phyloP scores from a whole-genome alignment of 805 yeast genomes.

The Ogataea henricii region DNA sequence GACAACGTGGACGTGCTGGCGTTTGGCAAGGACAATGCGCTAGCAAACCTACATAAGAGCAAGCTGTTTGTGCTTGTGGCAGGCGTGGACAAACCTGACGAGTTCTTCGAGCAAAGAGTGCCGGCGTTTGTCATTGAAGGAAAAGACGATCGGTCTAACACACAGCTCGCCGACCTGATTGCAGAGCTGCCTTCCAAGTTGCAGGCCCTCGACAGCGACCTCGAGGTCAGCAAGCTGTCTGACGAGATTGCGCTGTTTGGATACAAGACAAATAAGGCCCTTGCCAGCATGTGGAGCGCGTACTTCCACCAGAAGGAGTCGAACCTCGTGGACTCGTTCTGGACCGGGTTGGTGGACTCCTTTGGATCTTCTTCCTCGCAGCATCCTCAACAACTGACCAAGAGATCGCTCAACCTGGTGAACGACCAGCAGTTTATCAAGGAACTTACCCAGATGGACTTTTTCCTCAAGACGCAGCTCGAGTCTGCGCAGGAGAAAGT shows the following conservation, averaged over 20 bases:
- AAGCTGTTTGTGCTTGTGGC: constrained; percentile 41
- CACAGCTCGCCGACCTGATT: constrained; percentile 25
- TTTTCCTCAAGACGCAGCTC: constrained; percentile 34
- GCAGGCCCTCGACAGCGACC: constrained; percentile 14
- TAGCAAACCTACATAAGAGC: constrained; percentile 24
- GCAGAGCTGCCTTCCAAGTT: constrained; percentile 29
- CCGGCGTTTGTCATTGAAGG: constrained; percentile 28
- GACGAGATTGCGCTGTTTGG: constrained; percentile 29
- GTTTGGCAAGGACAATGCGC: constrained; percentile 20
- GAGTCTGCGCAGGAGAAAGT: constrained; percentile 29
- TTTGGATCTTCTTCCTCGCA: constrained; percentile 15
- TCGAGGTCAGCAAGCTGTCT: constrained; percentile 28
- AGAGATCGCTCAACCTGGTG: constrained; percentile 36
- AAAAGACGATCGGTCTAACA: constrained; percentile 24
- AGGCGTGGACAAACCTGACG: constrained; percentile 42
- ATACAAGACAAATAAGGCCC: constrained; percentile 12
- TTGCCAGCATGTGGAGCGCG: constrained; percentile 28
- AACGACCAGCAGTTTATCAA: constrained; percentile 49
- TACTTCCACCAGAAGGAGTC: constrained; percentile 31
- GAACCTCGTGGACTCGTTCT: constrained; percentile 37
- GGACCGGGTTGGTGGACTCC: constrained; percentile 37
- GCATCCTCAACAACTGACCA: constrained; percentile 16
- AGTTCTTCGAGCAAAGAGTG: constrained; percentile 27
- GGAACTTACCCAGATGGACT: constrained; percentile 50
- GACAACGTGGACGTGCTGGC: constrained; percentile 25